These are phyloP conservation scores for Ceratobasidium sp. DNA, from an alignment of 1,284 basidiomycete species.

Conservation along the genomic window DNA sequence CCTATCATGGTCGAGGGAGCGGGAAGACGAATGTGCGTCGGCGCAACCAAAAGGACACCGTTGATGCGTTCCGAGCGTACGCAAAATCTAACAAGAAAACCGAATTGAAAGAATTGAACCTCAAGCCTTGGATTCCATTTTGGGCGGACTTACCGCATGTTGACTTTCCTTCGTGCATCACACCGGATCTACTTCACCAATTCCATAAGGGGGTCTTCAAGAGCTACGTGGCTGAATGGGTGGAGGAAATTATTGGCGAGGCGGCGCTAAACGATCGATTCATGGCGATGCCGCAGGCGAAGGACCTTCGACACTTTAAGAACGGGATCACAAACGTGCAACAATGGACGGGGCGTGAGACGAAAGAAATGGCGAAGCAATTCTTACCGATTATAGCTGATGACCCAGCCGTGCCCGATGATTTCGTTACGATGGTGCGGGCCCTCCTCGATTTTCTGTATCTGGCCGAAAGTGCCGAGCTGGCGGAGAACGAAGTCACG, in stretches of 20 bases:
- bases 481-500: neutral
- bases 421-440: conserved; percentile 12
- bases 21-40: neutral
- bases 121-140: conserved; percentile 47
- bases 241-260: conserved; percentile 14
- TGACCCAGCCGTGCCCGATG: neutral
- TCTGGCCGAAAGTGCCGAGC: neutral
- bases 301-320: conserved; percentile 34
- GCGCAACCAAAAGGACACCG: neutral
- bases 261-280: conserved; percentile 40
- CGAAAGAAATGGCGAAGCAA: conserved; percentile 40
- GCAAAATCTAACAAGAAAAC: no score
- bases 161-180: conserved; percentile 49
- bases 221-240: conserved; percentile 49
- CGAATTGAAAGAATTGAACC: neutral
- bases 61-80: neutral
- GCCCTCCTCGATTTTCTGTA: conserved; percentile 16
- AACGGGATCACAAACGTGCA: conserved; percentile 20
- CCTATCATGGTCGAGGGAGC: conserved; percentile 4
- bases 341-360: conserved; percentile 43
- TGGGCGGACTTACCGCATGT: conserved; percentile 49
- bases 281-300: conserved; percentile 36
- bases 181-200: conserved; percentile 53
- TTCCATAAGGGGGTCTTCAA: conserved; percentile 53
- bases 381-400: conserved; percentile 46